Base-by-base conservation (phyloP, 106 monocot genomes). In the Allium sativum region DNA sequence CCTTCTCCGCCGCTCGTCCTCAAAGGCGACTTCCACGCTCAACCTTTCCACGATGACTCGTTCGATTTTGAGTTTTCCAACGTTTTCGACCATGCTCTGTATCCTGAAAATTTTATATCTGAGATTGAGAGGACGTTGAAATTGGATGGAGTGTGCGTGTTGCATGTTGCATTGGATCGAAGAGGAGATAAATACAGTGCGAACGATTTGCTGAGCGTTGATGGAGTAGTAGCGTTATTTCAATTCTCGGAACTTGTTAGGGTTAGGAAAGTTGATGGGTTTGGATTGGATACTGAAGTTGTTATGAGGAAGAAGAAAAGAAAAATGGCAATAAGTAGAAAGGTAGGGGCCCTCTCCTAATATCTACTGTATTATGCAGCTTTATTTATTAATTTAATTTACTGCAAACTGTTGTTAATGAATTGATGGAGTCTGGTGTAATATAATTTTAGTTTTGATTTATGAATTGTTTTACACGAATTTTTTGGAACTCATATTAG, bases 41-140 rank as follows among this genome's bases (percentile, higher is more conserved):
- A 94, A 60, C 93, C 93, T 0, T 94, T 94, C 69, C 44, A 62
- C 14, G 59, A 81, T 61, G 70, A 13, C 13, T 58, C 72, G 51
- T 94, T 94, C 72, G 89, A 89, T 59, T 94, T 94, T 77, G 94
- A 94, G 73, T 94, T 94, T 79, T 89, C 89, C 18, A 89, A 94
- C 62, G 94, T 89, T 9, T 89, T 89, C 79, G 89, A 94, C 58
- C 94, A 94, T 66, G 93, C 93, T n/a, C 79, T 94, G 11, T 83
- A 83, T 71, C 93, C 89, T 18, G 81, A 78, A 0, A 60, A 67
- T 7, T 94, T 94, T 62, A 74, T 64, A 18, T 54, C 59, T 12
- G 89, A 94, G 85, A 74, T 94, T 42, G 89, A 89, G 85, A 66
- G 93, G 15, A 94, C 93, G 53, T 69, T 94, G 44, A 58, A 64